Percentiles rank a stretch among this genome's conserved stretches.
Conservation (phyloP, 805 yeast species). For the Kodamaea kaohsiungensis region DNA sequence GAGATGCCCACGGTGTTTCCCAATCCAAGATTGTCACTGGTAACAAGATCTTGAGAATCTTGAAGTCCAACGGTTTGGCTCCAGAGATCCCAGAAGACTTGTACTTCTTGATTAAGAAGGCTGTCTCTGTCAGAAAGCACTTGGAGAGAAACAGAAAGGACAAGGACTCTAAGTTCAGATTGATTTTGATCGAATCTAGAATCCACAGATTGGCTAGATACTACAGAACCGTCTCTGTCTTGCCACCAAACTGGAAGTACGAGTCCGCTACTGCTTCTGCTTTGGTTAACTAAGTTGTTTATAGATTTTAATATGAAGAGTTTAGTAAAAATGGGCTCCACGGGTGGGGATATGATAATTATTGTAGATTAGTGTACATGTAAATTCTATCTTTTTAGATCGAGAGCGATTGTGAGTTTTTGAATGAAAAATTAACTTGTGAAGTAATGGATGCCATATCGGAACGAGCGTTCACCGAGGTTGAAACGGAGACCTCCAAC, state of each 20-base stretch:
- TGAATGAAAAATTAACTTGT: not conserved
- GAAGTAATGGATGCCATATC: slow-evolving; percentile 66
- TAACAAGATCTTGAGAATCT: slow-evolving; percentile 98
- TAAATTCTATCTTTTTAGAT: no score
- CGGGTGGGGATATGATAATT: not conserved
- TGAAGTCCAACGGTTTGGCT: slow-evolving; percentile 99
- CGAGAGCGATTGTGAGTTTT: not conserved
- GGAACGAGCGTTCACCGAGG: slow-evolving; percentile 53
- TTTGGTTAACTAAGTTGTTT: slow-evolving; percentile 83
- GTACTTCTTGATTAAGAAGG: slow-evolving; percentile 98
- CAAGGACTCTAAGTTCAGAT: slow-evolving; percentile 99
- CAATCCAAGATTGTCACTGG: slow-evolving; percentile 97
- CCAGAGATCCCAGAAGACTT: slow-evolving; percentile 99
- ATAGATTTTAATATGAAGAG: slow-evolving; percentile 3
- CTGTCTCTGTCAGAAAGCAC: slow-evolving; percentile 99
- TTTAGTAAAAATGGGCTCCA: not conserved
- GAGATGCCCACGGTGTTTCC: slow-evolving; percentile 99
- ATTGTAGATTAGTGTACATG: not conserved
- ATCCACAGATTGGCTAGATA: slow-evolving; percentile 99
- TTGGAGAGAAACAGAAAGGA: slow-evolving; percentile 99
- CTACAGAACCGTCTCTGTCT: slow-evolving; percentile 99
- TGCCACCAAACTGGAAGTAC: slow-evolving; percentile 99
- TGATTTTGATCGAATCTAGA: slow-evolving; percentile 99
- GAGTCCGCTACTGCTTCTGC: slow-evolving; percentile 99
- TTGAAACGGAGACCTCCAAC: slow-evolving; percentile 24